Evolutionary conservation across 1,284 basidiomycete species (phyloP).

Genomic region (Pyrrhoderma lamaoense): DNA sequence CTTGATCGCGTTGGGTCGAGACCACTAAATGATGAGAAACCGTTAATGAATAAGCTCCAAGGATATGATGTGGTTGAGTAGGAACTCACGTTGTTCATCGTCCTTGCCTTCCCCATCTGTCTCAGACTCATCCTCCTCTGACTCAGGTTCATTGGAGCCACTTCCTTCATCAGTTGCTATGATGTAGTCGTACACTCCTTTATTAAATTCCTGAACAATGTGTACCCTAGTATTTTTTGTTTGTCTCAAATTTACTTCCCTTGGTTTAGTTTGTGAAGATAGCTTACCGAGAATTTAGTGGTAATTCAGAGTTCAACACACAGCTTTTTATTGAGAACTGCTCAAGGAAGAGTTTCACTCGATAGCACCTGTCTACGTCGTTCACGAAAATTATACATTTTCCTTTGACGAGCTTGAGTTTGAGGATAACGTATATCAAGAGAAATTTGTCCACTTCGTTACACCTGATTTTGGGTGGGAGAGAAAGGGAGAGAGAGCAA

Average conservation of each 20-base stretch:
- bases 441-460: slow-evolving; percentile 96
- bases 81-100: slow-evolving; percentile 32
- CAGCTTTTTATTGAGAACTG: slow-evolving; percentile 97
- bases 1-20: slow-evolving; percentile 43
- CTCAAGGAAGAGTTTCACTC: slow-evolving; percentile 94
- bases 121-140: slow-evolving; percentile 38
- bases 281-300: slow-evolving; percentile 78
- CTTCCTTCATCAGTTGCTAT: slow-evolving; percentile 93
- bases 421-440: slow-evolving; percentile 89
- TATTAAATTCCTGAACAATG: slow-evolving; percentile 98
- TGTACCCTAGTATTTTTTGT: slow-evolving; percentile 63
- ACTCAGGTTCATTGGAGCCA: slow-evolving; percentile 46
- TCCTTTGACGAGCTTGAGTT: slow-evolving; percentile 89
- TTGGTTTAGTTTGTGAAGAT: background rate
- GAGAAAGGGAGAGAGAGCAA: too few relatives aligned
- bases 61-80: slow-evolving; percentile 1
- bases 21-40: slow-evolving; percentile 33
- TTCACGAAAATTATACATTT: slow-evolving; percentile 98
- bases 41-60: background rate
- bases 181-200: slow-evolving; percentile 97
- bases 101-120: slow-evolving; percentile 28
- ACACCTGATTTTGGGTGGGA: too few relatives aligned
- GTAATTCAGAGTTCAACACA: slow-evolving; percentile 94
- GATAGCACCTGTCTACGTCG: slow-evolving; percentile 90
- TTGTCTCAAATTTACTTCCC: slow-evolving; percentile 12